phyloP scores from a whole-genome alignment of 2,329 filamentous ascomycete genomes.

The Fusarium sp. region DNA sequence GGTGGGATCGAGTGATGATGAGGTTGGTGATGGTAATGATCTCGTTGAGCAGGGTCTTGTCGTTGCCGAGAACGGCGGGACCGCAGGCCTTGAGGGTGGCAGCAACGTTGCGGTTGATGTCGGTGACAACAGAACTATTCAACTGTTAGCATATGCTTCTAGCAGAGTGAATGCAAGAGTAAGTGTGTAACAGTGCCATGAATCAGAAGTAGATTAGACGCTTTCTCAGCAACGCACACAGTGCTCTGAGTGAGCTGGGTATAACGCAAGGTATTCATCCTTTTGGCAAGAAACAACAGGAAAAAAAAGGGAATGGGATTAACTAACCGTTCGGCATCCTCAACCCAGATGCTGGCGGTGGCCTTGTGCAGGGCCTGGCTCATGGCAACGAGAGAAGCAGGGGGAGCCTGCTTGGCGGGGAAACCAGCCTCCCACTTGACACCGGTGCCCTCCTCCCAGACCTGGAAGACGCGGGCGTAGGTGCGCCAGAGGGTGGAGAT shows the following conservation, averaged over 20 bases:
- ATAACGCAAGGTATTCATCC: constrained; percentile 94
- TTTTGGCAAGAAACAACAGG: constrained; percentile 53
- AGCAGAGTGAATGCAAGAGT: constrained; percentile 34
- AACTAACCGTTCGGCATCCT: constrained; percentile 94
- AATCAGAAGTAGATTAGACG: constrained; percentile 61
- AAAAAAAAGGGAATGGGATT: constrained; percentile 11
- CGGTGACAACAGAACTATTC: constrained; percentile 84
- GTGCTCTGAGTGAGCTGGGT: constrained; percentile 99
- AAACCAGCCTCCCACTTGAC: constrained; percentile 92
- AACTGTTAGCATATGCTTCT: constrained; percentile 55
- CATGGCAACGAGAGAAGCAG: constrained; percentile 83
- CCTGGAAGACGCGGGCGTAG: constrained; percentile 89
- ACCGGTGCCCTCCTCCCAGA: constrained; percentile 80
- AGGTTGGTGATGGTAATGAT: constrained; percentile 80
- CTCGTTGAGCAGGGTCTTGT: constrained; percentile 71
- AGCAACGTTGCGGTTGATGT: constrained; percentile 93
- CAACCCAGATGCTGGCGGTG: constrained; percentile 86
- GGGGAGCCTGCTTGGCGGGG: constrained; percentile 83
- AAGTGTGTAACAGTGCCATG: constrained; percentile 42
- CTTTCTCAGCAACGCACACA: constrained; percentile 88
- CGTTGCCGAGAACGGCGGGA: constrained; percentile 81
- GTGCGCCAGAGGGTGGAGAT: constrained; percentile 93
- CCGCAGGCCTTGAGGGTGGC: constrained; percentile 92
- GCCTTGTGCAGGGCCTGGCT: constrained; percentile 87
- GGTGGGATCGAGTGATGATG: constrained; percentile 90